These are phyloP conservation scores for Debaryomyces singareniensis DNA, from an alignment of 1,139 yeast genomes.

Conservation along the genomic window DNA sequence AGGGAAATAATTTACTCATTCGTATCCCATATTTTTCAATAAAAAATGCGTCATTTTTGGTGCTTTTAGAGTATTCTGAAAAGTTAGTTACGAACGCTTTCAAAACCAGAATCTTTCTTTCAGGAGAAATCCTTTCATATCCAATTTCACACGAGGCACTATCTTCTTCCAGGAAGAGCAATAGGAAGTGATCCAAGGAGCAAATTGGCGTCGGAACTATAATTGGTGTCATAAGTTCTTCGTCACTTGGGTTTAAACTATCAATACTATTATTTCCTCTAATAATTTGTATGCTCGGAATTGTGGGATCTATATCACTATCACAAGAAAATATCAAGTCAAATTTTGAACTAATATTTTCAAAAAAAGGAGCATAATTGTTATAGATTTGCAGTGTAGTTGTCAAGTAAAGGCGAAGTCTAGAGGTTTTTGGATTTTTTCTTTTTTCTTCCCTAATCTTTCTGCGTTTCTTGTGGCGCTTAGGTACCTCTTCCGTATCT, in stretches of 20 bases:
- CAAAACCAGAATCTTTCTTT: conserved; percentile 31
- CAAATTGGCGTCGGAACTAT: conserved; percentile 32
- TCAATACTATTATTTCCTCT: conserved; percentile 8
- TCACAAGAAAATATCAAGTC: conserved; percentile 58
- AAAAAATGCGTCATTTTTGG: conserved; percentile 15
- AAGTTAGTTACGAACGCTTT: conserved; percentile 25
- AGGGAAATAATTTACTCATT: conserved; percentile 16
- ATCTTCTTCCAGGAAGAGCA: conserved; percentile 23
- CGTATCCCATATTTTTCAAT: conserved; percentile 23
- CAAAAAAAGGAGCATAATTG: conserved; percentile 25
- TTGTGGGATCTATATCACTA: conserved; percentile 36
- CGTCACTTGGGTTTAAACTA: background rate
- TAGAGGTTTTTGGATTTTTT: conserved; percentile 3
- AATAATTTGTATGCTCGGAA: conserved; percentile 34
- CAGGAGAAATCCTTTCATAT: conserved; percentile 15
- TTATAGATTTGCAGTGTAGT: conserved; percentile 37
- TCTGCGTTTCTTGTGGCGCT: conserved; percentile 7
- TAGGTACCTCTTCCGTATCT: conserved; percentile 2
- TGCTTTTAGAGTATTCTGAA: conserved; percentile 17
- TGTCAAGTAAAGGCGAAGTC: conserved; percentile 23
- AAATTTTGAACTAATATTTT: conserved; percentile 19
- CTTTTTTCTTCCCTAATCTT: conserved; percentile 8
- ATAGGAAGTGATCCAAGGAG: conserved; percentile 31
- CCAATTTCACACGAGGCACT: conserved; percentile 10
- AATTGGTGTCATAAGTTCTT: conserved; percentile 22